phyloP scores from a whole-genome alignment of 345 rosid genomes.

The Acer saccharum region DNA sequence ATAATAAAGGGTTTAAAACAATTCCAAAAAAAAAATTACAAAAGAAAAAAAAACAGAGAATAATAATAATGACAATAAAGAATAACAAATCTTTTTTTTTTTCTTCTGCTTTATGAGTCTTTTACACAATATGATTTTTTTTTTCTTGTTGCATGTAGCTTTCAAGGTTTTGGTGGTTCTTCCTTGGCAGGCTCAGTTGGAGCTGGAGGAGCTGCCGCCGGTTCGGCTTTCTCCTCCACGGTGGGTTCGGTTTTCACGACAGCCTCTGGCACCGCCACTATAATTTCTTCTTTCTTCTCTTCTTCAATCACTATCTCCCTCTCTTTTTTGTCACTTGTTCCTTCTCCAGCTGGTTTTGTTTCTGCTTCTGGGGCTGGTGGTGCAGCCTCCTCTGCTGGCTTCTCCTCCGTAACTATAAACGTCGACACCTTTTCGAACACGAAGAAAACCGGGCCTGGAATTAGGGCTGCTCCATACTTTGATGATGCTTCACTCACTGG shows the following conservation, averaged over 20 bases:
- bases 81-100: constrained; percentile 25
- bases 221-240: constrained; percentile 19
- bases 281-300: constrained; percentile 45
- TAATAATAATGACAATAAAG: constrained; percentile 20
- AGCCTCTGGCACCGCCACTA: constrained; percentile 3
- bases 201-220: constrained; percentile 10
- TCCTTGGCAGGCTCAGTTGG: constrained; percentile 26
- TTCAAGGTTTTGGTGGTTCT: constrained; percentile 55
- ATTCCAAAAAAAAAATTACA: background rate
- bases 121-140: background rate
- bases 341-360: constrained; percentile 5
- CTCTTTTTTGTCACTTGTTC: constrained; percentile 36
- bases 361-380: constrained; percentile 27
- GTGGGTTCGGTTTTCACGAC: constrained; percentile 12
- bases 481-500: constrained; percentile 56
- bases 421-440: constrained; percentile 77
- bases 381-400: constrained; percentile 42
- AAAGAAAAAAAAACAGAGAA: background rate
- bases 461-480: constrained; percentile 56
- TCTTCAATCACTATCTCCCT: constrained; percentile 50
- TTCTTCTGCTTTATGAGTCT: background rate
- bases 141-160: background rate
- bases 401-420: constrained; percentile 51
- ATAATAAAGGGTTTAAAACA: background rate
- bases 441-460: constrained; percentile 66